Base-by-base conservation (phyloP, 2,329 filamentous ascomycete species). In the Aspergillus eucalypticola region DNA sequence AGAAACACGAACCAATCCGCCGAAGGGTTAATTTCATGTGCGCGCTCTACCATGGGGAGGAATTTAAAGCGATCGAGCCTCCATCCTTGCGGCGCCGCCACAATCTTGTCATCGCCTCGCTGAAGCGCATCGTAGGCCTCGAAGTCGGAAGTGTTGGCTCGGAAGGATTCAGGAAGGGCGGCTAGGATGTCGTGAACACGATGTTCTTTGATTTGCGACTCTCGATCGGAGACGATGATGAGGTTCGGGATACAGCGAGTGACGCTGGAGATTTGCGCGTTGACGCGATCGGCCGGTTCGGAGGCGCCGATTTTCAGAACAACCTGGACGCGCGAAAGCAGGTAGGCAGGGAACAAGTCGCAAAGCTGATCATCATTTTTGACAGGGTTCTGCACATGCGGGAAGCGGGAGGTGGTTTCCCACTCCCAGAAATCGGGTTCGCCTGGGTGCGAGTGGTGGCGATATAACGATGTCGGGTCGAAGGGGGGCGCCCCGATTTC, bases 31-130 rank as follows among this genome's bases (percentile, higher is more conserved):
- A 73, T 69, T 27, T 75, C 71, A 72, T 82, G 83, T 0, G 82
- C 80, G 27, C 79, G 72, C 60, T 84, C 81, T 4, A 86, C 73
- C 78, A 84, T 83, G 42, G 83, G 82, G 29, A 86, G 67, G 62
- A 85, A 85, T 69, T 86, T 86, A 77, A 81, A 86, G 67, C 83
- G 83, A 71, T 86, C 83, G 49, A 85, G 75, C 25, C 72, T 78
- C 83, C 83, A 85, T 2, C 82, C 82, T 70, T 74, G 62, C 74
- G 73, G 25, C 60, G 75, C 71, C 56, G 44, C 60, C 5, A 64
- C 25, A 65, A 73, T 13, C 67, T 68, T 61, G 71, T 69, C 57
- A 63, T 71, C 56, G 68, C 73, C 74, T 8, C 74, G 75, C 3
- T 66, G 65, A 5, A 83, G 78, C 46, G 74, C 74, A 23, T 81